Conservation (phyloP, 202 grass and related monocot species). For the Schoenoplectus triqueter region DNA sequence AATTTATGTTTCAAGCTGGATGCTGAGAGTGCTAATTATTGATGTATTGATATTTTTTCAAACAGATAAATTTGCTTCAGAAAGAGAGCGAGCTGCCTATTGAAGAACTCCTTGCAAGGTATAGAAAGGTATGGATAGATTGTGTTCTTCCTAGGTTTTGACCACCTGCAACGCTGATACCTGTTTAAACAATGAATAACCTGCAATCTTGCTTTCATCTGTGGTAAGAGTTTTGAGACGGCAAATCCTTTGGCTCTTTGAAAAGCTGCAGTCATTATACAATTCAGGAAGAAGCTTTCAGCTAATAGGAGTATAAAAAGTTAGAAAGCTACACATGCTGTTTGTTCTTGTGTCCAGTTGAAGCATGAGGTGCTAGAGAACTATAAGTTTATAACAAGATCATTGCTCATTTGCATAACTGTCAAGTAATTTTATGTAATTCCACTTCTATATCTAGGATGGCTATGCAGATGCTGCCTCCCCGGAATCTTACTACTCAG, state of each 20-base stretch:
- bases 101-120: conserved; percentile 86
- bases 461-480: conserved; percentile 59
- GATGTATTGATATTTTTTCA: conserved; percentile 39
- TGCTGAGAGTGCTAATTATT: conserved; percentile 9
- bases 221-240: neutral
- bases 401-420: neutral
- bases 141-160: neutral
- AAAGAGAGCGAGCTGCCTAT: conserved; percentile 88
- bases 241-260: neutral
- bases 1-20: neutral
- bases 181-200: conserved; percentile 17
- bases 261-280: neutral
- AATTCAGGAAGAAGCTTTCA: neutral
- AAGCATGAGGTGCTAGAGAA: conserved; percentile 1
- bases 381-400: neutral
- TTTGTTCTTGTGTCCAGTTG: neutral
- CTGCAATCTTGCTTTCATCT: neutral
- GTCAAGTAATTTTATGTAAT: conserved; percentile 43
- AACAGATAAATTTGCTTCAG: conserved; percentile 86
- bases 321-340: neutral
- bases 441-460: conserved; percentile 73
- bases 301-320: neutral
- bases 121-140: conserved; percentile 68
- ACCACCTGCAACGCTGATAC: neutral
- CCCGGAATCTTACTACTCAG: conserved; percentile 51